Conservation (phyloP, 1,284 basidiomycete genomes). For the Papiliotrema terrestris region DNA sequence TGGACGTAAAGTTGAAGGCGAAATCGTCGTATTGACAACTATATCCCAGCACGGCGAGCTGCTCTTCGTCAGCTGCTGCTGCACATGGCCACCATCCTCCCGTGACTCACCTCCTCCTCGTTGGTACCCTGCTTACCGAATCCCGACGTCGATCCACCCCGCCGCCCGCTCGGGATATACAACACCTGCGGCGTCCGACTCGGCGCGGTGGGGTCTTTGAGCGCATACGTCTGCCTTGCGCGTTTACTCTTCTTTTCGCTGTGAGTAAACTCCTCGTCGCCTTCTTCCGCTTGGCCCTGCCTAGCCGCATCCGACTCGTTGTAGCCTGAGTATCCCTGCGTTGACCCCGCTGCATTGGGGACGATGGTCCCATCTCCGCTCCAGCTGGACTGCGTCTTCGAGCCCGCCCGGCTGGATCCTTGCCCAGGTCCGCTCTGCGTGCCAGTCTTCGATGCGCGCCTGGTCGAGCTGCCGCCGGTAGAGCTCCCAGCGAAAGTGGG, state of each 20-base stretch:
- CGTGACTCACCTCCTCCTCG: conserved; percentile 11
- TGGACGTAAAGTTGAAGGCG: conserved; percentile 35
- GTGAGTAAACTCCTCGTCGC: background rate
- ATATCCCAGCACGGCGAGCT: conserved; percentile 35
- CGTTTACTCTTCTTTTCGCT: conserved; percentile 1
- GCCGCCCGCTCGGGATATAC: conserved; percentile 23
- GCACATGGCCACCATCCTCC: background rate
- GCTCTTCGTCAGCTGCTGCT: conserved; percentile 1
- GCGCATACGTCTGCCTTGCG: conserved; percentile 22
- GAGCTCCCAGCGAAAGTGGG: conserved; percentile 33
- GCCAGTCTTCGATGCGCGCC: background rate
- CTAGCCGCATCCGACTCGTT: no score
- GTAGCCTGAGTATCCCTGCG: conserved; percentile 15
- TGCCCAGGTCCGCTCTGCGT: background rate
- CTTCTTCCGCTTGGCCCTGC: background rate
- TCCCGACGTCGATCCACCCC: background rate
- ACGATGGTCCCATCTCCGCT: background rate
- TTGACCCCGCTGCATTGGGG: no score
- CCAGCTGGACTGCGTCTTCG: background rate
- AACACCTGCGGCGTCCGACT: conserved; percentile 34
- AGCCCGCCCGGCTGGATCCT: background rate
- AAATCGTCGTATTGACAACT: conserved; percentile 29
- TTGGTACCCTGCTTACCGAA: background rate
- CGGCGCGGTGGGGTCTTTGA: conserved; percentile 26
- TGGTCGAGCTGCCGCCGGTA: conserved; percentile 15